A percentile compares a stretch with the other conserved stretches of the same genome.
Conservation (phyloP, 192 early-diverging fungal genomes). For the Glomus cerebriforme region DNA sequence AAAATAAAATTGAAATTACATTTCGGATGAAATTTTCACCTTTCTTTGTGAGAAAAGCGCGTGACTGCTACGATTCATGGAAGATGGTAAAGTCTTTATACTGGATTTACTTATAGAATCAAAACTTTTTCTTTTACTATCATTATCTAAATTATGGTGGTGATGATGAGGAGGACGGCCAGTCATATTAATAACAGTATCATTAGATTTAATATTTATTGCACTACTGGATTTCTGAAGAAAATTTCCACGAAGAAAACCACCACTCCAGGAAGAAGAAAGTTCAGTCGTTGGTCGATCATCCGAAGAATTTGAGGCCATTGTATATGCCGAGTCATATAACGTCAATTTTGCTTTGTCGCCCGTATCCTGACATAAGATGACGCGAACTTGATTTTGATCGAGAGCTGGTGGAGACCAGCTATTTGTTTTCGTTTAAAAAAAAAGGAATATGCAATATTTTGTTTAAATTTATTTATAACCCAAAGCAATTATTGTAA, state of each 20-base stretch:
- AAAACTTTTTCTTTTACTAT: slow-evolving; percentile 17
- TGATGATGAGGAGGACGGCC: slow-evolving; percentile 9
- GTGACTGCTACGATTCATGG: not conserved
- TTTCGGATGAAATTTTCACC: not conserved
- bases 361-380: slow-evolving; percentile 32
- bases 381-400: slow-evolving; percentile 20
- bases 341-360: slow-evolving; percentile 30
- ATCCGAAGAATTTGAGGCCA: not conserved
- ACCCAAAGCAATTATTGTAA: not conserved
- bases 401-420: slow-evolving; percentile 24
- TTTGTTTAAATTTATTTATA: not conserved
- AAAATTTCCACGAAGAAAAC: slow-evolving; percentile 13
- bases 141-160: not conserved
- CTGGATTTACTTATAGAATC: slow-evolving; percentile 21
- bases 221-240: slow-evolving; percentile 7
- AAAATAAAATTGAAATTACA: not conserved
- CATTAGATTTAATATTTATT: slow-evolving; percentile 9
- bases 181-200: not conserved
- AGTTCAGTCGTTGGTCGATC: not conserved
- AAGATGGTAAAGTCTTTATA: slow-evolving; percentile 8
- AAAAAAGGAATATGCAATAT: not conserved
- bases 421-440: not conserved
- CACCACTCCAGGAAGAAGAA: slow-evolving; percentile 27
- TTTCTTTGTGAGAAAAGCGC: not conserved
- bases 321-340: slow-evolving; percentile 22